These are phyloP conservation scores for Collybiopsis luxurians DNA, from an alignment of 768 basidiomycete genomes.

Conservation along the genomic window DNA sequence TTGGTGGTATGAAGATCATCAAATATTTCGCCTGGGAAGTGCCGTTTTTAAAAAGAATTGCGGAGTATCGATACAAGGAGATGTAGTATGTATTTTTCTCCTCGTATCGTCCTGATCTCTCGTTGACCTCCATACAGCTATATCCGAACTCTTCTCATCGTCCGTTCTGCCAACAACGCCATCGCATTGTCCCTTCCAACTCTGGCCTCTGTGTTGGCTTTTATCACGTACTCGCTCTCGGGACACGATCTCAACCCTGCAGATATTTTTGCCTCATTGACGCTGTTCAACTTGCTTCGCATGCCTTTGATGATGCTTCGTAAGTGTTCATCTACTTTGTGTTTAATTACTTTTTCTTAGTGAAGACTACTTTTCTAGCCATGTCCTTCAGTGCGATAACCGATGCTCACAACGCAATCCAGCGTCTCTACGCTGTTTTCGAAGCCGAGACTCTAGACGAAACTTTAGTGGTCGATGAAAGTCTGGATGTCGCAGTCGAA, in stretches of 20 bases:
- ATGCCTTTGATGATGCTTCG: conserved; percentile 76
- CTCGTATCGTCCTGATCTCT: conserved; percentile 19
- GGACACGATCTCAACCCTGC: conserved; percentile 70
- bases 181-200: conserved; percentile 71
- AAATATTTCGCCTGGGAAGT: conserved; percentile 90
- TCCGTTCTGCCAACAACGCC: conserved; percentile 66
- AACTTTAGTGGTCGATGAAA: conserved; percentile 49
- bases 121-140: conserved; percentile 34
- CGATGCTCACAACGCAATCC: conserved; percentile 80
- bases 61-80: conserved; percentile 68
- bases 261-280: conserved; percentile 79
- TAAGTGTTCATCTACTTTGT: conserved; percentile 18
- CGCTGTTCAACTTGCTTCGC: conserved; percentile 80
- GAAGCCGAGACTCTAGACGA: conserved; percentile 76
- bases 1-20: conserved; percentile 89
- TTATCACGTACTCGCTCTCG: conserved; percentile 72
- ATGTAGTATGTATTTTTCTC: conserved; percentile 44
- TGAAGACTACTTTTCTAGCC: conserved; percentile 40
- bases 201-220: conserved; percentile 74
- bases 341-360: conserved; percentile 10
- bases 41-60: conserved; percentile 75
- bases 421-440: conserved; percentile 77
- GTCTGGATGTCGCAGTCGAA: conserved; percentile 61
- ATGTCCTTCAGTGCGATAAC: conserved; percentile 73
- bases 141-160: conserved; percentile 62